Evolutionary conservation across 495 filamentous ascomycete genomes (phyloP).

Genomic region (Talaromyces borbonicus): DNA sequence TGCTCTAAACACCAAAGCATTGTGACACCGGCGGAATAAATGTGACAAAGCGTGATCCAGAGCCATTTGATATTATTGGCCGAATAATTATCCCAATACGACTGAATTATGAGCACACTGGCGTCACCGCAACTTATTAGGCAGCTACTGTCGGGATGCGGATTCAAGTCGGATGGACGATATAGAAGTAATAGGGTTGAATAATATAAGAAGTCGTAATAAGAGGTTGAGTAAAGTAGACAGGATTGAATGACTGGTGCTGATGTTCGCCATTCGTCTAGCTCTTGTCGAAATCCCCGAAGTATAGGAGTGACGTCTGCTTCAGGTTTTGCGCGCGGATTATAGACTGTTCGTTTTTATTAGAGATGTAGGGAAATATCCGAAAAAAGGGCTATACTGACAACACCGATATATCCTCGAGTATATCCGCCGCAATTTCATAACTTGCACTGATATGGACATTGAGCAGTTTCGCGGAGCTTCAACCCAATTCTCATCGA

Average conservation of each 20-base stretch:
- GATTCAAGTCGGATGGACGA: slow-evolving; percentile 38
- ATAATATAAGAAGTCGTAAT: slow-evolving; percentile 43
- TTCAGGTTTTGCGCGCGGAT: slow-evolving; percentile 27
- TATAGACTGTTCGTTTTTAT: slow-evolving; percentile 26
- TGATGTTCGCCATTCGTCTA: slow-evolving; percentile 36
- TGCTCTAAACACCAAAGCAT: slow-evolving; percentile 40
- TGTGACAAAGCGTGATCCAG: slow-evolving; percentile 43
- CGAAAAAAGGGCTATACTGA: slow-evolving; percentile 20
- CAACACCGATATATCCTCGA: slow-evolving; percentile 37
- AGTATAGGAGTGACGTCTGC: slow-evolving; percentile 23
- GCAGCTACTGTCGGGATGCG: slow-evolving; percentile 31
- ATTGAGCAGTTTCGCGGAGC: slow-evolving; percentile 29
- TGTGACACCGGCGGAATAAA: slow-evolving; percentile 42
- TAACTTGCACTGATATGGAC: slow-evolving; percentile 42
- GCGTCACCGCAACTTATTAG: slow-evolving; percentile 41
- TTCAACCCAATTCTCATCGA: slow-evolving; percentile 36
- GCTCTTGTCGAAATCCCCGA: slow-evolving; percentile 35
- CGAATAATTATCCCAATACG: slow-evolving; percentile 41
- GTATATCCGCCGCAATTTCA: slow-evolving; percentile 38
- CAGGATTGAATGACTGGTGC: slow-evolving; percentile 32
- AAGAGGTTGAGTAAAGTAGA: slow-evolving; percentile 38
- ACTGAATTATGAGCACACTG: slow-evolving; percentile 38
- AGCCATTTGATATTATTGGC: slow-evolving; percentile 45
- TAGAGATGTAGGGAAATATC: not conserved
- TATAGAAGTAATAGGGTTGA: slow-evolving; percentile 43